These are phyloP conservation scores for Santalum album DNA, from an alignment of 164 flowering plant genomes.

Conservation along the genomic window DNA sequence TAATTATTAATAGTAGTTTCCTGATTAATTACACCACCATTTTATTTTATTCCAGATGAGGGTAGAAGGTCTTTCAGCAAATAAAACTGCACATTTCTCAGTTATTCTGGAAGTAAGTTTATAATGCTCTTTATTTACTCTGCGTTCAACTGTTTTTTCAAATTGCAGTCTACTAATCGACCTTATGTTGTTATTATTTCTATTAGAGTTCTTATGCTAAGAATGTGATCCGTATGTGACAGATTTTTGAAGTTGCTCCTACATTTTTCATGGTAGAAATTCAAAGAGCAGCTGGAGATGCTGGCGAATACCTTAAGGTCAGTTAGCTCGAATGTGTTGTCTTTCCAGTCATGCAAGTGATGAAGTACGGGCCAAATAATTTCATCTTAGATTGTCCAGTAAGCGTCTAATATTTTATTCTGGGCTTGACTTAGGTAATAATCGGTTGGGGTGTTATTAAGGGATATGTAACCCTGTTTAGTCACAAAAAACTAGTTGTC, in stretches of 20 bases:
- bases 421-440: too few relatives aligned
- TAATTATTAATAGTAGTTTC: neutral
- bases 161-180: neutral
- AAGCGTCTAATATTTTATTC: too few relatives aligned
- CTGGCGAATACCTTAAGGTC: conserved; percentile 75
- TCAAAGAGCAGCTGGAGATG: conserved; percentile 79
- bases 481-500: too few relatives aligned
- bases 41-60: conserved; percentile 65
- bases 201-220: neutral
- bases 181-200: neutral
- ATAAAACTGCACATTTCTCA: conserved; percentile 58
- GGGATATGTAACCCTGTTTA: too few relatives aligned
- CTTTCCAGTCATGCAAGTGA: neutral
- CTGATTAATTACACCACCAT: neutral
- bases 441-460: too few relatives aligned
- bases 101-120: conserved; percentile 71
- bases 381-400: neutral
- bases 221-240: neutral
- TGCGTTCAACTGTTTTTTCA: neutral
- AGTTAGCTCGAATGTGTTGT: conserved; percentile 1
- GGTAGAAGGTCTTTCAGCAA: conserved; percentile 83
- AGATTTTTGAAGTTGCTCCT: conserved; percentile 91
- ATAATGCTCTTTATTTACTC: neutral
- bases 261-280: conserved; percentile 84
- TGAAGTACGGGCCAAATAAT: neutral